Conservation (phyloP, 2,329 filamentous ascomycete genomes). For the Westerdykella sp. region DNA sequence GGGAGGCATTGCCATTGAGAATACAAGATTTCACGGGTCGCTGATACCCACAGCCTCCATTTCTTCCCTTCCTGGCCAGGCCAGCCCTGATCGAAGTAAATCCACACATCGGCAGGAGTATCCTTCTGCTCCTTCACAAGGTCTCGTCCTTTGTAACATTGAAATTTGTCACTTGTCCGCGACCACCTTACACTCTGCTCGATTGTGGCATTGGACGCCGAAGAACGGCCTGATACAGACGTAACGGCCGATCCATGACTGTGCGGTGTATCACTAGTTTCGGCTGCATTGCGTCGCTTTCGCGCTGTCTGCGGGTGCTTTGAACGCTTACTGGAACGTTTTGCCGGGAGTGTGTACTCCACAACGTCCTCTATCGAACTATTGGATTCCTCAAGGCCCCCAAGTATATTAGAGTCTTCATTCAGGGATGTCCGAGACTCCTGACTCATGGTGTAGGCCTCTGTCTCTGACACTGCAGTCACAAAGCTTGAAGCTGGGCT, state of each 20-base stretch:
- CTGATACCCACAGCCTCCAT: slow-evolving; percentile 3
- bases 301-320: slow-evolving; percentile 2
- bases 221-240: too few species aligned
- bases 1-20: slow-evolving; percentile 1
- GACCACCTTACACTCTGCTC: slow-evolving; percentile 3
- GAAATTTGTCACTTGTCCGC: slow-evolving; percentile 2
- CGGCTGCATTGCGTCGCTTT: slow-evolving; percentile 8
- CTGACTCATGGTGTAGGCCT: slow-evolving; percentile 12
- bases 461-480: slow-evolving; percentile 11
- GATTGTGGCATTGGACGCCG: neutral
- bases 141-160: neutral
- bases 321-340: slow-evolving; percentile 7
- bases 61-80: slow-evolving; percentile 3
- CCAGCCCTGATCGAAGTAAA: slow-evolving; percentile 3
- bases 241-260: neutral
- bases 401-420: slow-evolving; percentile 4
- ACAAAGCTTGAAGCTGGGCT: slow-evolving; percentile 12
- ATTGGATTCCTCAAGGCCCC: slow-evolving; percentile 5
- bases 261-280: neutral
- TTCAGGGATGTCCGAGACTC: slow-evolving; percentile 9
- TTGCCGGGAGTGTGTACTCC: slow-evolving; percentile 5
- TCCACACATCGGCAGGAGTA: slow-evolving; percentile 2
- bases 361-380: slow-evolving; percentile 6
- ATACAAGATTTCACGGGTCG: slow-evolving; percentile 4
- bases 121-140: slow-evolving; percentile 4